Evolutionary conservation across 208 protist species (phyloP).

Genomic region (Trypanosoma boissoni): DNA sequence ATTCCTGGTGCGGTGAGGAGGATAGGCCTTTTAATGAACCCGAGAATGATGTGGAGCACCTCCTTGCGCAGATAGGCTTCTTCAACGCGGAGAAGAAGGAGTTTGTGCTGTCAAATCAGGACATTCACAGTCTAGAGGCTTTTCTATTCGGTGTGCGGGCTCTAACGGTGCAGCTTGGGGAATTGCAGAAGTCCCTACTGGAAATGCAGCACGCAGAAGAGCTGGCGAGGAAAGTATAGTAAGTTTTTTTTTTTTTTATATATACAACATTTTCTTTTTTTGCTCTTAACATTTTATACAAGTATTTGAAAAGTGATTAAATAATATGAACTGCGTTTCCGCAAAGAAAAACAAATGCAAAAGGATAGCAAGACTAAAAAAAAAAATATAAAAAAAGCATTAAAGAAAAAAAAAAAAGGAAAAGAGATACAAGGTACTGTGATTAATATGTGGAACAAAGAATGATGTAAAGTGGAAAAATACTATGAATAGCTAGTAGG

Average conservation of each 20-base stretch:
- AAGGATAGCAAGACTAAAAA: constrained; percentile 4
- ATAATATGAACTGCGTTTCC: too few species aligned
- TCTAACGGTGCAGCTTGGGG: constrained; percentile 66
- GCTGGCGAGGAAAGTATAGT: constrained; percentile 64
- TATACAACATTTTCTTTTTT: constrained; percentile 9
- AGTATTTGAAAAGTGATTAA: constrained; percentile 15
- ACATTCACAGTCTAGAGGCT: constrained; percentile 88
- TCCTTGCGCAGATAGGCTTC: constrained; percentile 47
- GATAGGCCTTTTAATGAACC: constrained; percentile 11
- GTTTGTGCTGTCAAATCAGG: constrained; percentile 81
- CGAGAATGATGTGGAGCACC: background rate
- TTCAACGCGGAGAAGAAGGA: constrained; percentile 65
- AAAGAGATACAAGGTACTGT: background rate
- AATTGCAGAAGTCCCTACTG: constrained; percentile 77
- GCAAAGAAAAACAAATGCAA: constrained; percentile 13
- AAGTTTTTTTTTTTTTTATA: constrained; percentile 17
- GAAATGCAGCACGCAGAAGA: constrained; percentile 79
- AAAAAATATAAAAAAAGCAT: constrained; percentile 5
- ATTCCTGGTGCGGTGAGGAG: background rate
- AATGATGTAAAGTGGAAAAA: too few species aligned
- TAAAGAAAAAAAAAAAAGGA: constrained; percentile 4
- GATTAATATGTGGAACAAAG: too few species aligned
- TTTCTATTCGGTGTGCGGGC: constrained; percentile 81
- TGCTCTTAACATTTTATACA: constrained; percentile 11
- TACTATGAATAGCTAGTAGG: too few species aligned